These are phyloP conservation scores for Aquanectria penicillioides DNA, from an alignment of 2,329 filamentous ascomycete species.

Conservation along the genomic window DNA sequence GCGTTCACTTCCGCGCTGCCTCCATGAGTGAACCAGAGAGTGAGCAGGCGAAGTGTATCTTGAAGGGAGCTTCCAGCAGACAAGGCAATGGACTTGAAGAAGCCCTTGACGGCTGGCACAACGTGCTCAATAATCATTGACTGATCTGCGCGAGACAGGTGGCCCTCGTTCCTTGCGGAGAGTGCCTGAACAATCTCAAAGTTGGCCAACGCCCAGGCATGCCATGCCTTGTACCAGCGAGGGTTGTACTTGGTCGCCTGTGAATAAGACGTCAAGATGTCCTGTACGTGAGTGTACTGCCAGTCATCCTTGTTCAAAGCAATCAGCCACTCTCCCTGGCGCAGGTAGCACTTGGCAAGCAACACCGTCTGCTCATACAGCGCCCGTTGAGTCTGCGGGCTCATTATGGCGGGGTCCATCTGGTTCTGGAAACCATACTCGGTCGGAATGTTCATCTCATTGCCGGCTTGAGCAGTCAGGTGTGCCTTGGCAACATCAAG, in stretches of 20 bases:
- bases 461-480: constrained; percentile 57
- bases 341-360: constrained; percentile 93
- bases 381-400: constrained; percentile 61
- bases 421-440: constrained; percentile 63
- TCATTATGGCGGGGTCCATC: constrained; percentile 56
- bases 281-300: constrained; percentile 85
- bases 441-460: constrained; percentile 54
- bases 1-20: constrained; percentile 87
- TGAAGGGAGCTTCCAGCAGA: constrained; percentile 93
- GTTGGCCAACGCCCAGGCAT: constrained; percentile 97
- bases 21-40: constrained; percentile 96
- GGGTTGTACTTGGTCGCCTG: constrained; percentile 94
- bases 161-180: constrained; percentile 71
- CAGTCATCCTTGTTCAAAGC: constrained; percentile 87
- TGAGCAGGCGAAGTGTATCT: constrained; percentile 91
- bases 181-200: constrained; percentile 96
- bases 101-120: constrained; percentile 92
- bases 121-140: constrained; percentile 85
- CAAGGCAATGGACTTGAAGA: constrained; percentile 96
- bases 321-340: constrained; percentile 96
- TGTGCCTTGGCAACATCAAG: constrained; percentile 65
- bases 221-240: constrained; percentile 99
- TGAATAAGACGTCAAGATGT: constrained; percentile 90
- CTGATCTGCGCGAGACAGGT: constrained; percentile 59
- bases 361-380: constrained; percentile 73